Percentiles rank a stretch among this genome's conserved stretches.
These are phyloP conservation scores for Ganoderma meredithae DNA, from an alignment of 1,284 basidiomycete species.

Conservation along the genomic window DNA sequence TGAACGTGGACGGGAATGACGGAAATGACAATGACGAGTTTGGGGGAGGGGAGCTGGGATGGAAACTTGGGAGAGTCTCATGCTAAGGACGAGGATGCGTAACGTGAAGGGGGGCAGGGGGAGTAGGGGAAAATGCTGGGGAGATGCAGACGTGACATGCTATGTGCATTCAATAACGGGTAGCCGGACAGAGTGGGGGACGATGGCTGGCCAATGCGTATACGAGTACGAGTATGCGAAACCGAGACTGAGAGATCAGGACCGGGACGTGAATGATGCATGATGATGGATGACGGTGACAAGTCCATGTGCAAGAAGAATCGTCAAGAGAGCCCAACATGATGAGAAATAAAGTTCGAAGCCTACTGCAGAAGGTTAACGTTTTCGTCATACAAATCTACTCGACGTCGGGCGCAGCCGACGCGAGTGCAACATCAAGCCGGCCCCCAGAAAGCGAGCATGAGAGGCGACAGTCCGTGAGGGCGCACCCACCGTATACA, in stretches of 20 bases:
- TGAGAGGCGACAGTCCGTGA: neutral
- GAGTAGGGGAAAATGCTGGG: constrained; percentile 13
- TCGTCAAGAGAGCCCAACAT: constrained; percentile 33
- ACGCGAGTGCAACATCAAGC: constrained; percentile 1
- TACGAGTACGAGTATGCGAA: constrained; percentile 17
- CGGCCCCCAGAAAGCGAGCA: neutral
- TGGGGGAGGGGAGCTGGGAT: constrained; percentile 1
- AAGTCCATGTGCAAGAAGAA: constrained; percentile 40
- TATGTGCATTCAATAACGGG: constrained; percentile 8
- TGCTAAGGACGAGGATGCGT: neutral
- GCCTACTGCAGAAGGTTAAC: constrained; percentile 36
- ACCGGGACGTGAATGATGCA: constrained; percentile 23
- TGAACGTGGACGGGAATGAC: constrained; percentile 14
- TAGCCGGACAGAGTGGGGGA: constrained; percentile 2
- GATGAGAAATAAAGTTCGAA: constrained; percentile 29
- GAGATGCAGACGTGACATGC: constrained; percentile 14
- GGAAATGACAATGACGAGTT: constrained; percentile 1
- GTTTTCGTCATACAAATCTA: constrained; percentile 37
- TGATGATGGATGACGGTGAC: constrained; percentile 37
- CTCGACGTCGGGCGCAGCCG: constrained; percentile 6
- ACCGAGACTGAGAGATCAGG: constrained; percentile 24
- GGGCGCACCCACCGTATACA: neutral
- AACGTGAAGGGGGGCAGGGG: constrained; percentile 3
- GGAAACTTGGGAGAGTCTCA: constrained; percentile 11
- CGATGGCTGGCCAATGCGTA: constrained; percentile 1